These are phyloP conservation scores for Pseudocercospora eumusae DNA, from an alignment of 2,329 filamentous ascomycete species.

Conservation along the genomic window DNA sequence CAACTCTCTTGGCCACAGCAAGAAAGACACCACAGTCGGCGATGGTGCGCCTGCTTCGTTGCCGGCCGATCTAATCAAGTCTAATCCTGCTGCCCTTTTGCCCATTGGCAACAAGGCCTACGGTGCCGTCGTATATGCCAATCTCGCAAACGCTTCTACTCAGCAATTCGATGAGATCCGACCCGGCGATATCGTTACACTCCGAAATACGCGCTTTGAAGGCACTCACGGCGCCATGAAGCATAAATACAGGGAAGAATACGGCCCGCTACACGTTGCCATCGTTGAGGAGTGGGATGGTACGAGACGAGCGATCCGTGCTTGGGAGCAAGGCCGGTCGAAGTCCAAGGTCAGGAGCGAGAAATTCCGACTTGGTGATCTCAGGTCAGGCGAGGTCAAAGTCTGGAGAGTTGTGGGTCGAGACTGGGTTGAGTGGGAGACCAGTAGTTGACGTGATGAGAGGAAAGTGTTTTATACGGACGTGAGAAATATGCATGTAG, in stretches of 20 bases:
- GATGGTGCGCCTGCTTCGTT: slow-evolving; percentile 80
- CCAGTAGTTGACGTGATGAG: slow-evolving; percentile 11
- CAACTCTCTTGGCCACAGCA: slow-evolving; percentile 62
- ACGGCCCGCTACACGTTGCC: slow-evolving; percentile 73
- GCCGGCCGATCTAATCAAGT: slow-evolving; percentile 70
- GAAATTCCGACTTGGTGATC: slow-evolving; percentile 89
- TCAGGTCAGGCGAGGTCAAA: slow-evolving; percentile 91
- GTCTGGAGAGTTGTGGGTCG: slow-evolving; percentile 95
- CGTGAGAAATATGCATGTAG: not conserved
- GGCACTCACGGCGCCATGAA: slow-evolving; percentile 87
- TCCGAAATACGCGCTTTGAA: slow-evolving; percentile 92
- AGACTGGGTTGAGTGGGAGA: slow-evolving; percentile 87
- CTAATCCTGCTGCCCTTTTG: slow-evolving; percentile 68
- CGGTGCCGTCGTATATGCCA: slow-evolving; percentile 89
- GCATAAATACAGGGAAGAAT: slow-evolving; percentile 84
- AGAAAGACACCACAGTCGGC: slow-evolving; percentile 78
- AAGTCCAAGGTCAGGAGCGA: slow-evolving; percentile 84
- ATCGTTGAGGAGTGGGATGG: slow-evolving; percentile 97
- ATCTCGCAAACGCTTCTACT: slow-evolving; percentile 90
- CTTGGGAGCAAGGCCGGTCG: slow-evolving; percentile 93
- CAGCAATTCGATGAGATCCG: slow-evolving; percentile 91
- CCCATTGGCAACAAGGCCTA: slow-evolving; percentile 89
- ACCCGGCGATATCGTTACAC: slow-evolving; percentile 85
- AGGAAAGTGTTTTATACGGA: slow-evolving; percentile 9
- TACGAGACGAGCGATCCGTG: slow-evolving; percentile 94